These are phyloP conservation scores for Xylaria grammica DNA, from an alignment of 495 filamentous ascomycete genomes.

Conservation along the genomic window DNA sequence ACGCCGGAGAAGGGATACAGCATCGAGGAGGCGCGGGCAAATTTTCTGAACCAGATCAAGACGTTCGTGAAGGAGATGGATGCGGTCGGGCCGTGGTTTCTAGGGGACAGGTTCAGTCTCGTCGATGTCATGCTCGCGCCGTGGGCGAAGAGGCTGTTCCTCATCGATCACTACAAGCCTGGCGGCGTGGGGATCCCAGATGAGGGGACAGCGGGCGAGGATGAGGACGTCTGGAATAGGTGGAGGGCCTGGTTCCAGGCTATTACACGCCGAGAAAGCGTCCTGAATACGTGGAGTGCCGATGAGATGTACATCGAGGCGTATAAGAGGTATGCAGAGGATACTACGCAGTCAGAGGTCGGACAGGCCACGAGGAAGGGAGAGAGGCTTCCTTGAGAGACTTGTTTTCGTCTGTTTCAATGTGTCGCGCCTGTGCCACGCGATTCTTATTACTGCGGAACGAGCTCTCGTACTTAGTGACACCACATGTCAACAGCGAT, in stretches of 20 bases:
- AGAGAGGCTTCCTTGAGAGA: conserved; percentile 61
- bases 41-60: conserved; percentile 58
- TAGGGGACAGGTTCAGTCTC: conserved; percentile 59
- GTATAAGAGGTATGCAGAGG: conserved; percentile 73
- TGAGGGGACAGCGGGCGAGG: conserved; percentile 33
- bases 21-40: conserved; percentile 49
- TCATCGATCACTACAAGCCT: conserved; percentile 72
- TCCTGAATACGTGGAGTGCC: conserved; percentile 66
- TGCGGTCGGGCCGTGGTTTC: conserved; percentile 63
- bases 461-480: conserved; percentile 8
- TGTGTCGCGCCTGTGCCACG: neutral
- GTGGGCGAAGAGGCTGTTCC: conserved; percentile 69
- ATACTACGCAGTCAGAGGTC: conserved; percentile 72
- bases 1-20: conserved; percentile 55
- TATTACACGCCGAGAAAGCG: conserved; percentile 58
- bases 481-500: neutral
- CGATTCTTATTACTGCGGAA: neutral
- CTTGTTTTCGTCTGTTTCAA: neutral
- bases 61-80: conserved; percentile 65
- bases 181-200: conserved; percentile 63
- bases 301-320: conserved; percentile 65
- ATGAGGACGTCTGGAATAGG: conserved; percentile 60
- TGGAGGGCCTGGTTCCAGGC: conserved; percentile 68
- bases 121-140: conserved; percentile 70
- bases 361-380: conserved; percentile 70